Conservation (phyloP, 2,329 filamentous ascomycete genomes). For the Bipolaris bicolor region DNA sequence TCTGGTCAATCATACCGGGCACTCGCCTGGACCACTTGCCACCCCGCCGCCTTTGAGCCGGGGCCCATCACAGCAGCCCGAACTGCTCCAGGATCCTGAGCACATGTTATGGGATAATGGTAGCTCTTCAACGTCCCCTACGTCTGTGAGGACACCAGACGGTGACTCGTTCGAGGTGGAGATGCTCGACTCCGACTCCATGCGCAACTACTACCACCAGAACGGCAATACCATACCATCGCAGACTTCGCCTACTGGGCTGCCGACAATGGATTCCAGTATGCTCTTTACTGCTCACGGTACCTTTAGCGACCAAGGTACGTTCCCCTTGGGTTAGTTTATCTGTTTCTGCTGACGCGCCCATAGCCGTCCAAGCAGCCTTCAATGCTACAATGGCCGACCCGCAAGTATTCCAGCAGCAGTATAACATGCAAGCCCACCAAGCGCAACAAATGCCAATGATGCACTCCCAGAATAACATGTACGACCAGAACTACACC, state of each 20-base stretch:
- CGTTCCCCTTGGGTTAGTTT: slow-evolving; percentile 7
- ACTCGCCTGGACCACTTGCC: slow-evolving; percentile 43
- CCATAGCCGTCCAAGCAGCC: slow-evolving; percentile 34
- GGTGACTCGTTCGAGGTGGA: slow-evolving; percentile 42
- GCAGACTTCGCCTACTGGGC: slow-evolving; percentile 30
- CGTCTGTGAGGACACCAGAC: slow-evolving; percentile 45
- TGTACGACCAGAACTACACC: slow-evolving; percentile 32
- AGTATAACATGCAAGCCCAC: slow-evolving; percentile 25
- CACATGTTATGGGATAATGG: slow-evolving; percentile 42
- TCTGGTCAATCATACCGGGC: slow-evolving; percentile 42
- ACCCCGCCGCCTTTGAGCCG: slow-evolving; percentile 43
- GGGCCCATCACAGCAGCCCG: slow-evolving; percentile 40
- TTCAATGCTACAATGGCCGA: slow-evolving; percentile 30
- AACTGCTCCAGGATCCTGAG: slow-evolving; percentile 38
- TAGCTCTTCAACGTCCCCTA: slow-evolving; percentile 45
- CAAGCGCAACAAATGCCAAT: slow-evolving; percentile 25
- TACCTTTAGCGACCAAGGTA: slow-evolving; percentile 31
- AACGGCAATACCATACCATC: slow-evolving; percentile 33
- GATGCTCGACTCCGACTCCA: slow-evolving; percentile 39
- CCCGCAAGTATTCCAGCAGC: slow-evolving; percentile 29
- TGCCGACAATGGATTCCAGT: slow-evolving; percentile 30
- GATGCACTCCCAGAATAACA: slow-evolving; percentile 26
- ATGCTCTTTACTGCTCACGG: slow-evolving; percentile 34
- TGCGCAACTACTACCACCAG: slow-evolving; percentile 38
- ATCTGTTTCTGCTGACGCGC: slow-evolving; percentile 19